These are phyloP conservation scores for Clavulina sp. DNA, from an alignment of 768 basidiomycete species.

Conservation along the genomic window DNA sequence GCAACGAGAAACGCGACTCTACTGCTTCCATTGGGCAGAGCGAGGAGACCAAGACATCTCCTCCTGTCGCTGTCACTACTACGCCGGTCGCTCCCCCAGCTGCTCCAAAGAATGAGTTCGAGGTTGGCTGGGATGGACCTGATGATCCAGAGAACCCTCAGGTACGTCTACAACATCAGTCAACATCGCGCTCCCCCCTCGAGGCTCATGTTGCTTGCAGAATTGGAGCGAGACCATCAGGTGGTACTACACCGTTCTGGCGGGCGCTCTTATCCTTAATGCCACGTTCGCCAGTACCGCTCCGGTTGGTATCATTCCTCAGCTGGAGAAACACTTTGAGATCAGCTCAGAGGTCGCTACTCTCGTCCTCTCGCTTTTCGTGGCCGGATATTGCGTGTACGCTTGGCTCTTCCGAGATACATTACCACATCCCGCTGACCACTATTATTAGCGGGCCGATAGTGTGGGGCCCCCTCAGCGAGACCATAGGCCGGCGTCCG, in stretches of 20 bases:
- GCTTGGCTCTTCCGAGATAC: not conserved
- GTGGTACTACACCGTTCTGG: not conserved
- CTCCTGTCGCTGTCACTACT: no score
- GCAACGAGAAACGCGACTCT: no score
- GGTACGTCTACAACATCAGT: not conserved
- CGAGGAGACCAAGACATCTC: no score
- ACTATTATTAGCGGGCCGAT: slow-evolving; percentile 16
- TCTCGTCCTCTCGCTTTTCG: slow-evolving; percentile 11
- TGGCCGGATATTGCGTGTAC: slow-evolving; percentile 14
- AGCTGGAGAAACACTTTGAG: slow-evolving; percentile 7
- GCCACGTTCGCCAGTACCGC: slow-evolving; percentile 8
- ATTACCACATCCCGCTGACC: not conserved
- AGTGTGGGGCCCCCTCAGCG: slow-evolving; percentile 18
- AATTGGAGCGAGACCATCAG: slow-evolving; percentile 1
- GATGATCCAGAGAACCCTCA: slow-evolving; percentile 10
- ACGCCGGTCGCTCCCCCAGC: no score
- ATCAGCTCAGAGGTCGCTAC: slow-evolving; percentile 4
- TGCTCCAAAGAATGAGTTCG: not conserved
- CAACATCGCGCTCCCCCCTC: not conserved
- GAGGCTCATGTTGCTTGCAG: not conserved
- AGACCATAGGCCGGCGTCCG: slow-evolving; percentile 21
- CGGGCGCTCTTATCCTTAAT: not conserved
- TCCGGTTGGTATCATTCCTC: slow-evolving; percentile 9
- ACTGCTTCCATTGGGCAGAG: no score
- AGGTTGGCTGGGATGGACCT: slow-evolving; percentile 10